Base-by-base conservation (phyloP, 2,329 filamentous ascomycete genomes). In the Fusarium sp. region DNA sequence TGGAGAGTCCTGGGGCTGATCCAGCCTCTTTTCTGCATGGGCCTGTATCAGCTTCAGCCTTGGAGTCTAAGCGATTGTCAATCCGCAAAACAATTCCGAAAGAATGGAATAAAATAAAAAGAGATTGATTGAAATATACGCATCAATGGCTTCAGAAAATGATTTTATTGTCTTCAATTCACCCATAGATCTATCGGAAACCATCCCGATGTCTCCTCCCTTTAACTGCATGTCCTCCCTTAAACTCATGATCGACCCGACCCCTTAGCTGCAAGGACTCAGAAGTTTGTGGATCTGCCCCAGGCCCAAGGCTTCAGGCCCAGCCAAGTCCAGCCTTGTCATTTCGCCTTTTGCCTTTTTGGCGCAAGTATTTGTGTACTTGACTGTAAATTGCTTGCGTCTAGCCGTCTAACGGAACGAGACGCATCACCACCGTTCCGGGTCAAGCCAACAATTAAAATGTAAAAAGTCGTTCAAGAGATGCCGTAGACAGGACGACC, bases 311-410 rank as follows among this genome's bases (percentile, higher is more conserved):
- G 71, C 68, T 71, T 69, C 60, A 73, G 67, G 67, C 38, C 45
- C 43, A 62, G 38, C 50, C 56, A 50, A 50, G 60, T 64, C 70
- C 70, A 70, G 70, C 65, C 68, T 74, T 74, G 72, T 69, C 68
- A 66, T 71, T 63, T 63, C 57, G 67, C 63, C 63, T 73, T 62
- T 70, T 73, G 37, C 67, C 71, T 52, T 72, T 73, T 73, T 69
- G 61, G 71, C 73, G 17, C 60, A 69, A 63, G 71, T 59, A 43
- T 63, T 43, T 73, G 52, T 45, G 43, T 71, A 43, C 66, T 63
- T 71, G 33, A 59, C 60, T 71, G 61, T 72, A 72, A 66, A 74
- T 73, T 73, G 64, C 71, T 66, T 74, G 71, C 71, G 66, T 73
- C 64, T 69, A 65, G 45, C 58, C 38, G 57, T 66, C 33, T 54